Conservation (phyloP, 2,329 filamentous ascomycete genomes). For the Fusarium devonianum region DNA sequence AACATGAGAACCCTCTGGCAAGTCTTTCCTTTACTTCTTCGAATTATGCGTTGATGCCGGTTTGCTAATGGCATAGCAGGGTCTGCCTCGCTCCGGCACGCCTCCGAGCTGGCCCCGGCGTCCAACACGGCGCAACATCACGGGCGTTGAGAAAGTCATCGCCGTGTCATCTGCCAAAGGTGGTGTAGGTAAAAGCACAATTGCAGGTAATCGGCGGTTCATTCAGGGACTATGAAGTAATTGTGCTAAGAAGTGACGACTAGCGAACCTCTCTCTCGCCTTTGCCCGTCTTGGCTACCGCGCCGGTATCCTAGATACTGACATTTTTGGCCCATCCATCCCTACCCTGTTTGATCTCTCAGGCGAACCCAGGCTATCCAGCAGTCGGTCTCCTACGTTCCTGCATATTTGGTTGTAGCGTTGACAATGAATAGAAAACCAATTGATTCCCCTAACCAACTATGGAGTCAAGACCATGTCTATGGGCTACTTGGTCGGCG, state of each 20-base stretch:
- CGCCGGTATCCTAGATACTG: slow-evolving; percentile 89
- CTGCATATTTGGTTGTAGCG: not conserved
- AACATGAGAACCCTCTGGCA: slow-evolving; percentile 89
- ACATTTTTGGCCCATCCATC: slow-evolving; percentile 96
- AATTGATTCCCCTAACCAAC: slow-evolving; percentile 86
- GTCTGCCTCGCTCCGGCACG: slow-evolving; percentile 78
- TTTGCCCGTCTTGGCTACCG: slow-evolving; percentile 83
- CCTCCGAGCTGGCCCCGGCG: slow-evolving; percentile 69
- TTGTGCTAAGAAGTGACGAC: not conserved
- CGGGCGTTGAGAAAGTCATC: slow-evolving; percentile 87
- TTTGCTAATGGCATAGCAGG: slow-evolving; percentile 58
- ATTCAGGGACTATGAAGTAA: not conserved
- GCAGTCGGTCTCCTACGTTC: slow-evolving; percentile 59
- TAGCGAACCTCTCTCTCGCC: slow-evolving; percentile 82
- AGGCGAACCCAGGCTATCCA: slow-evolving; percentile 78
- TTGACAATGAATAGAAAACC: slow-evolving; percentile 64
- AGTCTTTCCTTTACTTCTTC: not conserved
- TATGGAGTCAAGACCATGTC: slow-evolving; percentile 99
- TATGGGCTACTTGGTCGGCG: slow-evolving; percentile 90
- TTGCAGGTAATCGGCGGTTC: slow-evolving; percentile 66
- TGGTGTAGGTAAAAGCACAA: slow-evolving; percentile 96
- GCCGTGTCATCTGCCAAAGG: slow-evolving; percentile 98
- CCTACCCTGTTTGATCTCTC: slow-evolving; percentile 86
- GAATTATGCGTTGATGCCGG: not conserved
- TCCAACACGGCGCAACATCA: slow-evolving; percentile 81